Evolutionary conservation across 1,139 yeast genomes (phyloP), one percentile per base, ranked within the genome.

Genomic region (Sugiyamaella xylanicola): DNA sequence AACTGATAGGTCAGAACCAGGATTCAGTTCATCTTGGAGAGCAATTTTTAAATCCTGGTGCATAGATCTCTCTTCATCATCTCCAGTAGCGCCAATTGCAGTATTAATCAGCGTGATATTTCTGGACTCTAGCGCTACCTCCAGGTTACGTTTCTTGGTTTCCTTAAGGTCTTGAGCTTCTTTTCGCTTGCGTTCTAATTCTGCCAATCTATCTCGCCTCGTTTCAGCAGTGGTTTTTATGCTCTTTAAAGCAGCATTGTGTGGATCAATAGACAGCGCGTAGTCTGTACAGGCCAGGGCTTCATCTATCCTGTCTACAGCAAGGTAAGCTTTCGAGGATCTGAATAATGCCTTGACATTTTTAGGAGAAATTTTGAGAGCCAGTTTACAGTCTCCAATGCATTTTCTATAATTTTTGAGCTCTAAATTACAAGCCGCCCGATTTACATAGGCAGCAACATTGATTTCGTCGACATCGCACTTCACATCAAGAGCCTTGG

Each of bases 381-480:
- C 93, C 53, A 78, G 78, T 63, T 86, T 85, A 68, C 97, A 89
- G 70, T 93, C 98, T 60, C 86, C 89, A 61, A 93, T 86, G 68
- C 96, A 88, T 55, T 83, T 77, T 72, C 99, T 81, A 70, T 84
- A 93, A 71, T 95, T 95, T 64, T 85, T 58, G 17, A 61, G 59
- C 66, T 87, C 96, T 61, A 93, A 74, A 65, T 93, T 89, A 71
- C 97, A 89, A 0, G 96, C 97, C 1, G 98, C 97, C 59, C 97
- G 79, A 70, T 95, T 93, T 55, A 86, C 75, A 61, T 79, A 83
- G 51, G 93, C 77, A 0, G 93, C 83, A 1, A 83, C 79, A 45
- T 83, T 83, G 48, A 91, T 74, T 7, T 72, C 74, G 15, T 72
- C 72, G 16, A 77, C 86, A 3, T 62, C 67, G 48, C 67, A 61